Evolutionary conservation across 176 grass and related monocot species (phyloP), one percentile per base, ranked within the genome.

Genomic region (Carex myosuroides): DNA sequence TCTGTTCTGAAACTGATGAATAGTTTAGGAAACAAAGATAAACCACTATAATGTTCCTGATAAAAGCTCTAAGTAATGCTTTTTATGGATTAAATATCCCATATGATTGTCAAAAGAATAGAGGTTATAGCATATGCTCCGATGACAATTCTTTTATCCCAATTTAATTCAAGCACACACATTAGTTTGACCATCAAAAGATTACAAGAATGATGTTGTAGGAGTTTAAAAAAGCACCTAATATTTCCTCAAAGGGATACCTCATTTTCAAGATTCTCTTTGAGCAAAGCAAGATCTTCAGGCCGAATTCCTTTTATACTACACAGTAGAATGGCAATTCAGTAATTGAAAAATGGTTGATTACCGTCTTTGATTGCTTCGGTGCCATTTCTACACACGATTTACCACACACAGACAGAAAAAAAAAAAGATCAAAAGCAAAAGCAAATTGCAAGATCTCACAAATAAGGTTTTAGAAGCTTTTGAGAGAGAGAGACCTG

Each of bases 191-290:
- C 20, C 18, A 48, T n/a, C n/a, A 32, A 73, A 72, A 73, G 17
- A 73, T 24, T 73, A 48, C 46, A 50, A 46, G 24, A n/a, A 13
- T 50, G 44, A 8, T 48, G 65, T 1, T 10, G 7, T 73, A 73
- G 42, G 10, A 24, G 42, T 3, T 50, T 60, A 80, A 58, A 58
- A 58, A 17, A 33, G 14, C 21, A 64, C 64, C 13, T 24, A 44
- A 30, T 53, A 53, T 32, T 53, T 67, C 22, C 8, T 63, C 30
- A 42, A 42, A 64, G 83, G 73, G 71, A 55, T 92, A 99, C 96
- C 93, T 99, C 97, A 46, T 92, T 85, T 16, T 92, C 87, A 89
- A 99, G 91, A 29, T 95, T 95, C 75, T 94, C 88, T 92, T 91
- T 99, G 55, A 96, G 87, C 65, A 68, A 86, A 60, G 61, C 62